Evolutionary conservation across 2,329 filamentous ascomycete genomes (phyloP).

Genomic region (Phyllosticta capitalensis): DNA sequence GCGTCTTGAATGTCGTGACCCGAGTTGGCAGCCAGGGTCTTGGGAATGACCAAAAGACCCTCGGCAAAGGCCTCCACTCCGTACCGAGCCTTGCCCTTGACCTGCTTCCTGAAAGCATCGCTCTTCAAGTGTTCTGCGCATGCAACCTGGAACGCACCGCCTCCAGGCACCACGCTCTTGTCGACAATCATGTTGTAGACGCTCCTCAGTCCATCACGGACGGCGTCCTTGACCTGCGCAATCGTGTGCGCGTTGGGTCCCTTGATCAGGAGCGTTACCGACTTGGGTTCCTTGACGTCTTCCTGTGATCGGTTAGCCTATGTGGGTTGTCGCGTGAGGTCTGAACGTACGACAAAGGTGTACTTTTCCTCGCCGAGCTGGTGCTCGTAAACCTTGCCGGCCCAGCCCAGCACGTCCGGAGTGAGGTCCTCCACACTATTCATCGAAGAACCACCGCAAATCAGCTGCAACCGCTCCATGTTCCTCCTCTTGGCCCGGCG

Average conservation of each 20-base stretch:
- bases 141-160: constrained; percentile 90
- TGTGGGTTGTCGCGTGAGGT: background rate
- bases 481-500: constrained; percentile 94
- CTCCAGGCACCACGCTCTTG: constrained; percentile 86
- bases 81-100: constrained; percentile 97
- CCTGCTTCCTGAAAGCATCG: constrained; percentile 74
- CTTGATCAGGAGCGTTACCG: constrained; percentile 95
- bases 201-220: constrained; percentile 85
- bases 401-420: constrained; percentile 86
- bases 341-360: constrained; percentile 61
- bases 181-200: constrained; percentile 99
- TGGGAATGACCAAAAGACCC: constrained; percentile 88
- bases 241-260: constrained; percentile 96
- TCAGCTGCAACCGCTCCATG: constrained; percentile 94
- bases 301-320: constrained; percentile 40
- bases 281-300: constrained; percentile 98
- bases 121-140: constrained; percentile 80
- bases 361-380: constrained; percentile 97
- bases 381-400: constrained; percentile 93
- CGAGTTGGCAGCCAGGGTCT: constrained; percentile 91
- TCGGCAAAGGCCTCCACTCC: constrained; percentile 93
- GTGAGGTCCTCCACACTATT: constrained; percentile 94
- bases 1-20: constrained; percentile 96
- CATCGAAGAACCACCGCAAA: constrained; percentile 83
- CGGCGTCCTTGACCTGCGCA: constrained; percentile 90